Percentiles rank a stretch among this genome's conserved stretches.
Evolutionary conservation across 495 filamentous ascomycete species (phyloP).

Genomic region (Podospora didyma): DNA sequence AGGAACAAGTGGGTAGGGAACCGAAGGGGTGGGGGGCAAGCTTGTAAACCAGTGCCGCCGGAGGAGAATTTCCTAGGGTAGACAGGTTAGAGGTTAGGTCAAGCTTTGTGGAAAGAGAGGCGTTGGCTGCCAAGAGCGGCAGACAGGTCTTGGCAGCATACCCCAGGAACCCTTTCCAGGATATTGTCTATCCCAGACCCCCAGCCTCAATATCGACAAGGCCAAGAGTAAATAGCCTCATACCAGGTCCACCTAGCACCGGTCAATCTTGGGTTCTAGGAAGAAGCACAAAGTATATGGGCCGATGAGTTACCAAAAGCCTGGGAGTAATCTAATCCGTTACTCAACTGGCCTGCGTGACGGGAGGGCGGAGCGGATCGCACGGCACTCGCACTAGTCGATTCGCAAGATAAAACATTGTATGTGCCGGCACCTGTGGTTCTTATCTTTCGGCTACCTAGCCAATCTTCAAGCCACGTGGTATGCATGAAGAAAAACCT

Average conservation of each 20-base stretch:
- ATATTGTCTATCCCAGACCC: not conserved
- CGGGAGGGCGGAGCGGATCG: no score
- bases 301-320: not conserved
- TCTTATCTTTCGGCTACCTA: no score
- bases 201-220: not conserved
- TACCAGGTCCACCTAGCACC: not conserved
- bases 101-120: conserved; percentile 5
- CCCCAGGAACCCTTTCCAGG: not conserved
- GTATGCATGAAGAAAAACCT: no score
- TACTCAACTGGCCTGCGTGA: no score
- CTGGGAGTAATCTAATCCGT: no score
- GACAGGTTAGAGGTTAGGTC: not conserved
- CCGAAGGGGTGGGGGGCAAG: not conserved
- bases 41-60: not conserved
- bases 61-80: not conserved
- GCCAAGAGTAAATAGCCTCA: not conserved
- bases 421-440: no score
- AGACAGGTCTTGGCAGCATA: conserved; percentile 1
- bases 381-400: no score
- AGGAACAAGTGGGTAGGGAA: not conserved
- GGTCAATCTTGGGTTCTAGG: not conserved
- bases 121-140: not conserved
- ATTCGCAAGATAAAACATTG: no score
- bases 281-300: not conserved
- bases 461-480: no score